Percentiles rank a stretch among this genome's conserved stretches.
These are phyloP conservation scores for Senecio squalidus DNA, from an alignment of 140 eudicot species.

Conservation along the genomic window DNA sequence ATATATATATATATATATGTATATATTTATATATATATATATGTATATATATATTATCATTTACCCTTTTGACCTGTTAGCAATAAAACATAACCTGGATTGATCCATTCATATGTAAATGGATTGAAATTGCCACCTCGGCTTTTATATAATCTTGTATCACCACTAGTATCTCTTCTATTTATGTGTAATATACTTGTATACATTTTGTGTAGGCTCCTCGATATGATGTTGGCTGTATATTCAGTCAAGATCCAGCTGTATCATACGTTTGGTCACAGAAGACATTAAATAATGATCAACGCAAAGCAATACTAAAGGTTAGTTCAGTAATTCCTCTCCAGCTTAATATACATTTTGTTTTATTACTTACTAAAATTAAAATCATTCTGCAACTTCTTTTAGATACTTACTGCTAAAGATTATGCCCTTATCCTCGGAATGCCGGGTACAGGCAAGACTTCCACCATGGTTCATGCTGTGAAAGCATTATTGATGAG, in stretches of 20 bases:
- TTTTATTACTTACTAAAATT: conserved; percentile 6
- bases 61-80: too few relatives aligned
- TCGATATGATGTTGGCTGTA: conserved; percentile 84
- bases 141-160: background rate
- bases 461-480: conserved; percentile 96
- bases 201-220: conserved; percentile 58
- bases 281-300: conserved; percentile 82
- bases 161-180: background rate
- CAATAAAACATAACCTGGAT: too few relatives aligned
- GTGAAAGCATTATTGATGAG: conserved; percentile 90
- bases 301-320: conserved; percentile 89
- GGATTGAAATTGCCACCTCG: too few relatives aligned
- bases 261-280: conserved; percentile 86
- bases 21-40: too few relatives aligned
- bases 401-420: conserved; percentile 84
- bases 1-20: too few relatives aligned
- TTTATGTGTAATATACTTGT: background rate
- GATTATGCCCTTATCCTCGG: conserved; percentile 91
- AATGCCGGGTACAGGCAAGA: conserved; percentile 98
- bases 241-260: conserved; percentile 96
- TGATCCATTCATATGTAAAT: too few relatives aligned
- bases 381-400: background rate
- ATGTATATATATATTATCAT: background rate
- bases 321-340: conserved; percentile 25
- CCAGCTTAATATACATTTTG: background rate